Percentiles rank a stretch among this genome's conserved stretches.
Conservation (phyloP, 1,139 yeast genomes). For the Scheffersomyces titani region DNA sequence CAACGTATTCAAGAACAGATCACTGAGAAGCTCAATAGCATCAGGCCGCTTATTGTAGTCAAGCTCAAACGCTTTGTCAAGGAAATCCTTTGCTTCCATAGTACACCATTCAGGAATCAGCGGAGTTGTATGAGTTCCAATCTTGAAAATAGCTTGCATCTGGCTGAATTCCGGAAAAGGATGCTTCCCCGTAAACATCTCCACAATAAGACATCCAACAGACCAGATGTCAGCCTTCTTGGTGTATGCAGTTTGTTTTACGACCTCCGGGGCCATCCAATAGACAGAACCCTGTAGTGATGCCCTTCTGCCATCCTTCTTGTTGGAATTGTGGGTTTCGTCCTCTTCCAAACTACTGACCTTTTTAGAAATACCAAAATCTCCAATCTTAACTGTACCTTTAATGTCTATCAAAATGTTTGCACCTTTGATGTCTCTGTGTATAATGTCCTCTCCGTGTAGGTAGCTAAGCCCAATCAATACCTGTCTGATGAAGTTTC, state of each 20-base stretch:
- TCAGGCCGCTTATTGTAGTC: conserved; percentile 74
- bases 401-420: conserved; percentile 86
- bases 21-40: conserved; percentile 68
- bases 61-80: conserved; percentile 67
- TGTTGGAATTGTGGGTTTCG: conserved; percentile 16
- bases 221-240: conserved; percentile 96
- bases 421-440: conserved; percentile 92
- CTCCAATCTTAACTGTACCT: conserved; percentile 90
- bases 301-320: conserved; percentile 58
- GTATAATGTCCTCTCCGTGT: conserved; percentile 82
- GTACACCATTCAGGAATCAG: conserved; percentile 79
- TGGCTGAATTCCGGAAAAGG: conserved; percentile 93
- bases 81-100: conserved; percentile 65
- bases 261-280: conserved; percentile 99
- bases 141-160: conserved; percentile 93
- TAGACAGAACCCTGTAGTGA: conserved; percentile 92
- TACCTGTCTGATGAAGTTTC: conserved; percentile 83
- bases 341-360: conserved; percentile 39
- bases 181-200: conserved; percentile 93
- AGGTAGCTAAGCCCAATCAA: conserved; percentile 78
- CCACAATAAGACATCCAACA: conserved; percentile 86
- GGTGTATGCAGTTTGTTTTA: conserved; percentile 85
- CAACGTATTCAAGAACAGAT: conserved; percentile 57
- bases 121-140: conserved; percentile 81
- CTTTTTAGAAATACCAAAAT: conserved; percentile 89